Percentiles rank a stretch among this genome's conserved stretches.
Conservation (phyloP, 257 asterid species). For the Schizonepeta tenuifolia region DNA sequence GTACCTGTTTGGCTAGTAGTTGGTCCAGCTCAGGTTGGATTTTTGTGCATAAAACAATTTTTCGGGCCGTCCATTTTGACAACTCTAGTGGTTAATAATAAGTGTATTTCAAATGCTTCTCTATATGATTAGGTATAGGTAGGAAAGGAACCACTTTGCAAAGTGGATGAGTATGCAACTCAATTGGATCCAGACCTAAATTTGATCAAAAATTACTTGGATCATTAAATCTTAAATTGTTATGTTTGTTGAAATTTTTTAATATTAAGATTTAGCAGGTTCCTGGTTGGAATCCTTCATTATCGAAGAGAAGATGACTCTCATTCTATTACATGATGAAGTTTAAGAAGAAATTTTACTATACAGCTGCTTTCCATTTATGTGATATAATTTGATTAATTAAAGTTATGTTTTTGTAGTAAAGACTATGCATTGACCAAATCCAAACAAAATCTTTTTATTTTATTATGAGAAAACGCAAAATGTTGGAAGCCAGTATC, state of each 20-base stretch:
- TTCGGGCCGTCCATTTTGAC: no score
- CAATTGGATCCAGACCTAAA: not conserved
- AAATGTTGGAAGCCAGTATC: conserved; percentile 24
- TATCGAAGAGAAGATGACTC: conserved; percentile 8
- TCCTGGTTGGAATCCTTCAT: conserved; percentile 17
- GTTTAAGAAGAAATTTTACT: not conserved
- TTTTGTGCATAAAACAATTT: no score
- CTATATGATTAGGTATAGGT: not conserved
- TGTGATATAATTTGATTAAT: not conserved
- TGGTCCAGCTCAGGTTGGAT: no score
- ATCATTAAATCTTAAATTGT: no score
- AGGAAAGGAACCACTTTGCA: not conserved
- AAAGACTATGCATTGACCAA: not conserved
- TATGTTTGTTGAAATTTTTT: not conserved
- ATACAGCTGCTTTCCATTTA: conserved; percentile 25
- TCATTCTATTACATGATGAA: not conserved
- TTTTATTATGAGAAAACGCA: not conserved
- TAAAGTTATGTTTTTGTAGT: not conserved
- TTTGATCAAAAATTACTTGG: not conserved
- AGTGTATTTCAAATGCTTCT: not conserved
- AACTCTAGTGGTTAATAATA: no score
- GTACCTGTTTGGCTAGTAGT: no score
- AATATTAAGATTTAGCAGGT: not conserved
- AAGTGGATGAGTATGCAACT: conserved; percentile 7
- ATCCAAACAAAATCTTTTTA: conserved; percentile 4